A percentile compares a stretch with the other conserved stretches of the same genome.
Evolutionary conservation across 192 early-diverging fungal genomes (phyloP).

Genomic region (Kickxella alabastrina): DNA sequence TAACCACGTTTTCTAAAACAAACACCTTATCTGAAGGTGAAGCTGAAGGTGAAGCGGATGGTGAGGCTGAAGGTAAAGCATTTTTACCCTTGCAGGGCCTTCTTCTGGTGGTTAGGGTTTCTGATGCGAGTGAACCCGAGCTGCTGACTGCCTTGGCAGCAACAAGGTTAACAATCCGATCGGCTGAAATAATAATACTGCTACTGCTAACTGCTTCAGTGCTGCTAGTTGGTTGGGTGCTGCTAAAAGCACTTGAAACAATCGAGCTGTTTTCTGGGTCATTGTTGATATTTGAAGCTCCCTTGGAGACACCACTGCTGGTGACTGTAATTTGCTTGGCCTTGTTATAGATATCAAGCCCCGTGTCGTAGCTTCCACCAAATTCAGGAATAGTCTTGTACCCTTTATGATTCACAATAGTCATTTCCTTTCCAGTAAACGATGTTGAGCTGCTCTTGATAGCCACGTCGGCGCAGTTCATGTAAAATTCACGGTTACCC

Average conservation of each 20-base stretch:
- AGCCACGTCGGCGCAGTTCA: constrained; percentile 54
- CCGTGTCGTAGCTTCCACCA: constrained; percentile 6
- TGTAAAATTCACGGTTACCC: constrained; percentile 61
- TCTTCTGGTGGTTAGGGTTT: no score
- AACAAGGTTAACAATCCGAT: no score
- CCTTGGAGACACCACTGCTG: background rate
- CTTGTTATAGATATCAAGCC: constrained; percentile 2
- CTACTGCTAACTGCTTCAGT: background rate
- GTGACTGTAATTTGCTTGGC: constrained; percentile 12
- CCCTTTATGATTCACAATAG: constrained; percentile 32
- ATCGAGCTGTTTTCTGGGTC: no score
- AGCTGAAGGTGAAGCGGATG: background rate
- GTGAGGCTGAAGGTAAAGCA: background rate
- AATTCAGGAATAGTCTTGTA: constrained; percentile 28
- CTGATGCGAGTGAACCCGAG: no score
- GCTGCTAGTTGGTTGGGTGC: background rate
- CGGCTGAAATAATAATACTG: no score
- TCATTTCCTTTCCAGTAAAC: constrained; percentile 30
- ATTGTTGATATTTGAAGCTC: no score
- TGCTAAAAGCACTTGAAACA: no score
- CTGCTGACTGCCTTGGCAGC: no score
- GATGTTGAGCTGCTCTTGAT: constrained; percentile 34
- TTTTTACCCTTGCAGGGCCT: no score
- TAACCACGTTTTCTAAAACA: background rate
- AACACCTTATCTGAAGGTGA: background rate